phyloP scores from a whole-genome alignment of 106 monocot species.

The Ottelia alismoides region DNA sequence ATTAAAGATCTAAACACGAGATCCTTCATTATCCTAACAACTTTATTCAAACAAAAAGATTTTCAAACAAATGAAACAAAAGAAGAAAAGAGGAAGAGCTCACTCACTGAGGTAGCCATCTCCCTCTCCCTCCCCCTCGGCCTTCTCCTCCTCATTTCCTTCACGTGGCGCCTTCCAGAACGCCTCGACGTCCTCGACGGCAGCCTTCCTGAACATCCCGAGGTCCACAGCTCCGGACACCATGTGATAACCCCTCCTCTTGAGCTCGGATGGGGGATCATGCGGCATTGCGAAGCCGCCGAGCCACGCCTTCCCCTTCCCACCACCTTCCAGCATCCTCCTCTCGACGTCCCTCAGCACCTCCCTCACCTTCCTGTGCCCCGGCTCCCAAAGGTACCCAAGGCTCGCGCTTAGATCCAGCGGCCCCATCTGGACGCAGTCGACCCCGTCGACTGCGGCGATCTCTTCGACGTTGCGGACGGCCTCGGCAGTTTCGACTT shows the following conservation, averaged over 20 bases:
- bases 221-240: conserved; percentile 70
- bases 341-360: conserved; percentile 49
- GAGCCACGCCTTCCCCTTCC: conserved; percentile 19
- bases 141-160: conserved; percentile 2
- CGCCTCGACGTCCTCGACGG: conserved; percentile 58
- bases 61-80: no score
- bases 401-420: conserved; percentile 78
- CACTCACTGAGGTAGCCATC: conserved; percentile 67
- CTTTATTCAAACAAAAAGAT: no score
- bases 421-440: conserved; percentile 89
- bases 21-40: no score
- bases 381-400: conserved; percentile 82
- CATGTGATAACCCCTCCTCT: conserved; percentile 84
- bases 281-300: conserved; percentile 79
- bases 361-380: conserved; percentile 60
- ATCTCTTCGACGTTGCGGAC: conserved; percentile 50
- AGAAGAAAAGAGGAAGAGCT: no score
- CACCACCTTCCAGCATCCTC: conserved; percentile 10
- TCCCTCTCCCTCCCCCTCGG: conserved; percentile 52
- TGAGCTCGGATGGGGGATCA: conserved; percentile 55
- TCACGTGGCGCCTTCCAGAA: conserved; percentile 21
- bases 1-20: no score
- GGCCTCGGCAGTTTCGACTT: conserved; percentile 42
- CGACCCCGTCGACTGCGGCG: conserved; percentile 73
- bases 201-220: conserved; percentile 61